Percentiles rank a stretch among this genome's conserved stretches.
Conservation (phyloP, 306 rosid genomes). For the Arachis hypogaea region DNA sequence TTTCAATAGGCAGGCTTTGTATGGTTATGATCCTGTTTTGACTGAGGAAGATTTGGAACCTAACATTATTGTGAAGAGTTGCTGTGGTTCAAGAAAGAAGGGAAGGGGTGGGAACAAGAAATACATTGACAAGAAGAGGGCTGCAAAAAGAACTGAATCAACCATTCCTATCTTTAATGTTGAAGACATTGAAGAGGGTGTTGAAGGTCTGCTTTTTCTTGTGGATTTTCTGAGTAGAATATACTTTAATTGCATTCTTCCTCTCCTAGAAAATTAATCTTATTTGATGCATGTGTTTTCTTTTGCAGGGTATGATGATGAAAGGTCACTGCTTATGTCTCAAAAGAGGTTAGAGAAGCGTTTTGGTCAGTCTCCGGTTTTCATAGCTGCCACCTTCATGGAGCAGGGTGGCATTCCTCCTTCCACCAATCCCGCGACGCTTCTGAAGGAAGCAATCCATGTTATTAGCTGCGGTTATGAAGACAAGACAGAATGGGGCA, state of each 20-base stretch:
- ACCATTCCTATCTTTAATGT: constrained; percentile 87
- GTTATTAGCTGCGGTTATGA: constrained; percentile 99
- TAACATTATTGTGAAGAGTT: constrained; percentile 85
- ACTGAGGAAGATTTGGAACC: constrained; percentile 93
- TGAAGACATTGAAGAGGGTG: constrained; percentile 98
- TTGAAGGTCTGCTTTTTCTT: constrained; percentile 70
- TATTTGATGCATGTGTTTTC: constrained; percentile 6
- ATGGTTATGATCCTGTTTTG: constrained; percentile 94
- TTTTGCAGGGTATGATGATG: constrained; percentile 89
- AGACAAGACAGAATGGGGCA: constrained; percentile 98
- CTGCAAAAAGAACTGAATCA: constrained; percentile 80
- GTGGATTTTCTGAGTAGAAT: background rate
- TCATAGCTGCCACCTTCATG: constrained; percentile 96
- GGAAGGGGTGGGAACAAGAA: constrained; percentile 62
- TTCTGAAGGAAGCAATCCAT: constrained; percentile 96
- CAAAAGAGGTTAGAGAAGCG: constrained; percentile 98
- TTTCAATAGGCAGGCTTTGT: constrained; percentile 96
- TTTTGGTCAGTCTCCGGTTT: constrained; percentile 96
- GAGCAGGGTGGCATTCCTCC: constrained; percentile 99
- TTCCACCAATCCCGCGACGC: constrained; percentile 91
- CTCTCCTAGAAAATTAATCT: background rate
- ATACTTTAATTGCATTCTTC: constrained; percentile 1
- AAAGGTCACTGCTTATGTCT: constrained; percentile 87
- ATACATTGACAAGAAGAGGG: constrained; percentile 85
- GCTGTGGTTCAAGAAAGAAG: constrained; percentile 96